Percentiles rank a stretch among this genome's conserved stretches.
Evolutionary conservation across 768 basidiomycete species (phyloP).

Genomic region (Xerocomellus dryophilus): DNA sequence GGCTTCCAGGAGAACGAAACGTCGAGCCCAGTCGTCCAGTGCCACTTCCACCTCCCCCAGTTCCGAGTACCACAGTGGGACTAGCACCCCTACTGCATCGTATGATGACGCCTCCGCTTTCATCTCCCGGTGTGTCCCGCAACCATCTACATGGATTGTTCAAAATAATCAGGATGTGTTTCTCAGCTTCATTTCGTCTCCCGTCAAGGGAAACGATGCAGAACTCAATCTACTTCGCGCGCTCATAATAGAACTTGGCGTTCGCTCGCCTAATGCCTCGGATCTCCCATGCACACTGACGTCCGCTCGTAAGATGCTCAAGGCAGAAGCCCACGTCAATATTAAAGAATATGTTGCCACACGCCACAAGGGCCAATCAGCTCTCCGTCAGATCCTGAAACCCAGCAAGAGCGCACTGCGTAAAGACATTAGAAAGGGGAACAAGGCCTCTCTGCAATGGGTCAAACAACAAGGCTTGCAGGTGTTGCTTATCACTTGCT

Average conservation of each 20-base stretch:
- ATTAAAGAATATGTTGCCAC: slow-evolving; percentile 70
- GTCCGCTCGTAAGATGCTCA: slow-evolving; percentile 67
- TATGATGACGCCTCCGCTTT: slow-evolving; percentile 28
- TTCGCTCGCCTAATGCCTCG: slow-evolving; percentile 39
- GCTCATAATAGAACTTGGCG: slow-evolving; percentile 76
- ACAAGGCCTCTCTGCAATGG: slow-evolving; percentile 45
- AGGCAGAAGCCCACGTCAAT: slow-evolving; percentile 65
- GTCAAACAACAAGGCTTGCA: slow-evolving; percentile 64
- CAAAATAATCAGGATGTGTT: background rate
- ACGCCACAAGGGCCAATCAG: slow-evolving; percentile 60
- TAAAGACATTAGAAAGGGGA: slow-evolving; percentile 54
- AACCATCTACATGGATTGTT: background rate
- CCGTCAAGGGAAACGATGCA: slow-evolving; percentile 8
- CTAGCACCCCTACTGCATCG: slow-evolving; percentile 13
- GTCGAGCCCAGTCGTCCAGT: background rate
- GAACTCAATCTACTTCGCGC: slow-evolving; percentile 67
- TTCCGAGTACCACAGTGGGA: slow-evolving; percentile 9
- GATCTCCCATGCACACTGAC: slow-evolving; percentile 56
- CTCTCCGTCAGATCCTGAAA: slow-evolving; percentile 59
- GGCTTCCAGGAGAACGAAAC: background rate
- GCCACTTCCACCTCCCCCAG: background rate
- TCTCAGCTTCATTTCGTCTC: slow-evolving; percentile 24
- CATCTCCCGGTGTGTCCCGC: slow-evolving; percentile 24
- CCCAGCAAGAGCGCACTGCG: slow-evolving; percentile 60
- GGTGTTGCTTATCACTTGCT: slow-evolving; percentile 58